Conservation (phyloP, 2,329 filamentous ascomycete species). For the Ophidiomyces ophidiicola region DNA sequence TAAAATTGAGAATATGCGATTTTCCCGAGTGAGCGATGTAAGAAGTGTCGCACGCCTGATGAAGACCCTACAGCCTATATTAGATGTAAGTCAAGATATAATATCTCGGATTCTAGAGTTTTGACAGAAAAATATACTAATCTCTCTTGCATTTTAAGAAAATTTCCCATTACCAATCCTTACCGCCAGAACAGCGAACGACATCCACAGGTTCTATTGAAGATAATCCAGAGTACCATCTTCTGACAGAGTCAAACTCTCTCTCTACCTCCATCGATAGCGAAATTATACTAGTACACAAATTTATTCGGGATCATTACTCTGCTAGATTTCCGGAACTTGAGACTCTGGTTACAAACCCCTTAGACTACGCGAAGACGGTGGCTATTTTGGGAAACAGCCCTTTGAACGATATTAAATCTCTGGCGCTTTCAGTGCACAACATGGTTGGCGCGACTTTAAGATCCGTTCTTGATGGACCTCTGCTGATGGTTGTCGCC, state of each 20-base stretch:
- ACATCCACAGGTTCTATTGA: conserved; percentile 70
- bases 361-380: conserved; percentile 88
- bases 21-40: conserved; percentile 62
- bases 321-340: conserved; percentile 87
- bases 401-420: conserved; percentile 77
- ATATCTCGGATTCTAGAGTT: conserved; percentile 43
- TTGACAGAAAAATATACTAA: conserved; percentile 50
- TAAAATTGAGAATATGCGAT: conserved; percentile 70
- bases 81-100: conserved; percentile 55
- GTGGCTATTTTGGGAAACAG: conserved; percentile 89
- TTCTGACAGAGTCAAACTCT: conserved; percentile 77
- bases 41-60: conserved; percentile 68
- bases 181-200: conserved; percentile 52
- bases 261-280: conserved; percentile 86
- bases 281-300: conserved; percentile 86
- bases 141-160: conserved; percentile 52
- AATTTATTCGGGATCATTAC: conserved; percentile 93
- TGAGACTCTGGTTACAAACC: conserved; percentile 78
- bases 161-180: conserved; percentile 63
- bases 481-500: conserved; percentile 87
- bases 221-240: conserved; percentile 81
- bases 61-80: conserved; percentile 65
- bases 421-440: conserved; percentile 60
- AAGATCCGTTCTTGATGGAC: conserved; percentile 70
- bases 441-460: conserved; percentile 67